phyloP scores from a whole-genome alignment of 306 rosid species.

The Corylus avellana region DNA sequence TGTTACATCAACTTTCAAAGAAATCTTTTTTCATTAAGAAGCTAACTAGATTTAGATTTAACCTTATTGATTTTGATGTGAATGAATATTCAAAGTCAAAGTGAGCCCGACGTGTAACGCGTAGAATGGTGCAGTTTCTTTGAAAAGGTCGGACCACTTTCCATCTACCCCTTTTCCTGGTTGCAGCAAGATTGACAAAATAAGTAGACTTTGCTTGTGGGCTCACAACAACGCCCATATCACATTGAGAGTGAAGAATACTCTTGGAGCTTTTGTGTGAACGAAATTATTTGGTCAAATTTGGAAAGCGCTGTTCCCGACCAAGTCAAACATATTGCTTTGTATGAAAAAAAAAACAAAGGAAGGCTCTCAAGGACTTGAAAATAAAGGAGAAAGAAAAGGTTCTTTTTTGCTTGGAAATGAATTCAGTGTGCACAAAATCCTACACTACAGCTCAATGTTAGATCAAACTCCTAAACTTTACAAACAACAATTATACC shows the following conservation, averaged over 20 bases:
- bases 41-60: not conserved
- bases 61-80: not conserved
- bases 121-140: not conserved
- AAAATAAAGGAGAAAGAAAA: not conserved
- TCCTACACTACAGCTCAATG: slow-evolving; percentile 30
- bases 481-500: slow-evolving; percentile 25
- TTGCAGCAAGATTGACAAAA: slow-evolving; percentile 16
- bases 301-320: not conserved
- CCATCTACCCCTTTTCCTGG: not conserved
- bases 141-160: slow-evolving; percentile 11
- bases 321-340: not conserved
- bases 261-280: not conserved
- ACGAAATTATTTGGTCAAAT: not conserved
- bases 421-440: slow-evolving; percentile 29
- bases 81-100: slow-evolving; percentile 29
- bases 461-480: slow-evolving; percentile 30
- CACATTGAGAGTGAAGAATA: not conserved
- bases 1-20: too few relatives aligned
- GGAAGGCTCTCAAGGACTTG: not conserved
- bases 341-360: not conserved
- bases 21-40: not conserved
- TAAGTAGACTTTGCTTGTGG: not conserved
- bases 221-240: not conserved
- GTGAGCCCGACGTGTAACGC: not conserved
- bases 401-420: slow-evolving; percentile 1